A percentile compares a stretch with the other conserved stretches of the same genome.
These are phyloP conservation scores for Paramecium primaurelia DNA, from an alignment of 73 alveolate genomes.

Conservation along the genomic window DNA sequence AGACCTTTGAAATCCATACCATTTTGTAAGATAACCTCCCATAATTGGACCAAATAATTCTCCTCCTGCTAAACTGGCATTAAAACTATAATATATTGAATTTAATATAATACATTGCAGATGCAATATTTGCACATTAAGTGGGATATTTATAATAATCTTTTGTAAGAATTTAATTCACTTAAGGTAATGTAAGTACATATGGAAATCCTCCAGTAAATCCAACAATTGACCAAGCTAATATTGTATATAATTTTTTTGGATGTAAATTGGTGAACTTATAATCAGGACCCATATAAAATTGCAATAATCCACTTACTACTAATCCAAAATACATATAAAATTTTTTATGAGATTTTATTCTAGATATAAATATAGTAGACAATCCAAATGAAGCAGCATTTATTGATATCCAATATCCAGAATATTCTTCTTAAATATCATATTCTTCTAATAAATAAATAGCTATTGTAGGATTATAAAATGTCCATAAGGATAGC, in stretches of 20 bases:
- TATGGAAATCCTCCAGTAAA: background rate
- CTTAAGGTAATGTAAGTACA: background rate
- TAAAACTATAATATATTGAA: background rate
- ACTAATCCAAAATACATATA: background rate
- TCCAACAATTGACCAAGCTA: background rate
- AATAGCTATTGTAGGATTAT: background rate
- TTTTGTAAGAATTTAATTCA: background rate
- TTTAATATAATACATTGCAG: background rate
- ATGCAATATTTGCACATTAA: background rate
- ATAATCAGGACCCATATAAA: conserved; percentile 36
- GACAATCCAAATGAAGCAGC: background rate
- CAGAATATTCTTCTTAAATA: background rate
- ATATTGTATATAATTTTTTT: background rate
- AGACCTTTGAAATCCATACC: background rate
- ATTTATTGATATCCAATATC: background rate
- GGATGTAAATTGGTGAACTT: background rate
- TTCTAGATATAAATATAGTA: background rate
- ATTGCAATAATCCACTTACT: background rate
- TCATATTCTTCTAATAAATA: background rate
- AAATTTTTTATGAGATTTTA: background rate
- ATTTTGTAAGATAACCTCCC: background rate
- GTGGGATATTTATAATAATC: background rate
- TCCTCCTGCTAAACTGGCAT: background rate
- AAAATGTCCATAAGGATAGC: background rate
- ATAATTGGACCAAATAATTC: conserved; percentile 7